Percentiles rank a stretch among this genome's conserved stretches.
phyloP scores from a whole-genome alignment of 2,329 filamentous ascomycete species.

The Endocalyx cinctus region DNA sequence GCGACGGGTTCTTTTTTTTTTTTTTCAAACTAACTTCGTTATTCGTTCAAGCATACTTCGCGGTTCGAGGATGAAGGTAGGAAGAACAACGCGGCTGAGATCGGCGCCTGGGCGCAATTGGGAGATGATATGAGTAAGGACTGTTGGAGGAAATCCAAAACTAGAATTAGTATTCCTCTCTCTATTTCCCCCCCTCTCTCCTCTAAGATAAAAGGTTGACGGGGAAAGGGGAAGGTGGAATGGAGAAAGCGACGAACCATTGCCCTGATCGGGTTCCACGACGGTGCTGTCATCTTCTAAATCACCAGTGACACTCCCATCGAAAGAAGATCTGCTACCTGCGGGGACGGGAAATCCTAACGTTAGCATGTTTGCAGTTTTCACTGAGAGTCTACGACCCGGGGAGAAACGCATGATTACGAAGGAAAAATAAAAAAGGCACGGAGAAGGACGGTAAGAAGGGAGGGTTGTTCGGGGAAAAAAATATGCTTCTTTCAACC shows the following conservation, averaged over 20 bases:
- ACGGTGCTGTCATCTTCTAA: constrained; percentile 71
- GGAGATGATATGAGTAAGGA: constrained; percentile 94
- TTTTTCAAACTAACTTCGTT: constrained; percentile 69
- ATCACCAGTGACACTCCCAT: constrained; percentile 45
- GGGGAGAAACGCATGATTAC: too few species aligned
- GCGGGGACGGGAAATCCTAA: too few species aligned
- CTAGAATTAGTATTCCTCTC: too few species aligned
- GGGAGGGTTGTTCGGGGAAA: too few species aligned
- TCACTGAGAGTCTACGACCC: too few species aligned
- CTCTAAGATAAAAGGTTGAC: too few species aligned
- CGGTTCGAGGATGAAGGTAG: constrained; percentile 96
- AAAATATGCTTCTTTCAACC: too few species aligned
- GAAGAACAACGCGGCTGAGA: constrained; percentile 86
- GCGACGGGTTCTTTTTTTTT: constrained; percentile 1
- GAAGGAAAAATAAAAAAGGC: too few species aligned
- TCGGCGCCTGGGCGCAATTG: constrained; percentile 94
- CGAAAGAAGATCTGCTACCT: constrained; percentile 41
- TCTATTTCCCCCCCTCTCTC: too few species aligned
- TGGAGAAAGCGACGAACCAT: constrained; percentile 57
- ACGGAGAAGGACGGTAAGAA: too few species aligned
- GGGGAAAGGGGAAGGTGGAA: not conserved
- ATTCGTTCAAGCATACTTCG: constrained; percentile 98
- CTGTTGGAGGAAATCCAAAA: constrained; percentile 41
- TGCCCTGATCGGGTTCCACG: constrained; percentile 89
- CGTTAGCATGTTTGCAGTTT: too few species aligned